Conservation (phyloP, 768 basidiomycete species). For the Exidia glandulosa region DNA sequence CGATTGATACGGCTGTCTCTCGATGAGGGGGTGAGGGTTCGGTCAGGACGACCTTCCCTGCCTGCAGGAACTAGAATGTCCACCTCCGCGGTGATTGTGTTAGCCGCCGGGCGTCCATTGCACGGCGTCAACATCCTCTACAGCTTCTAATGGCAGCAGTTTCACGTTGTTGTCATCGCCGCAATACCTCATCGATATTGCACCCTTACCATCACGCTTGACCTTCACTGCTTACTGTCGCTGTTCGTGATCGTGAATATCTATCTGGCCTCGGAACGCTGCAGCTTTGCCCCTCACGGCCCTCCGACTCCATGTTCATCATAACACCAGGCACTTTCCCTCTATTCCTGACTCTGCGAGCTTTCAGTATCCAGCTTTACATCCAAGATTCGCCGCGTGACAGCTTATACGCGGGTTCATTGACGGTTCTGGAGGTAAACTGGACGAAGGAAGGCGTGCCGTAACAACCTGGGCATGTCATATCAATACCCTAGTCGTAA, state of each 20-base stretch:
- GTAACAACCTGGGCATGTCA: no score
- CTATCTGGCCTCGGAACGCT: no score
- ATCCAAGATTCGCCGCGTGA: no score
- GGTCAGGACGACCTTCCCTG: neutral
- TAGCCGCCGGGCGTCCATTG: neutral
- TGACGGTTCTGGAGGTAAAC: no score
- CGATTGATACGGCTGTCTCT: neutral
- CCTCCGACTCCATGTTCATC: neutral
- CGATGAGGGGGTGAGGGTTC: neutral
- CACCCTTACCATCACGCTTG: no score
- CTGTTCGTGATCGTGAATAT: no score
- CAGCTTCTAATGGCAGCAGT: neutral
- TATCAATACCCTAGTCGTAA: no score
- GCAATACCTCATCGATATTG: no score
- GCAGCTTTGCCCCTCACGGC: neutral
- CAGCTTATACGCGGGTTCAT: no score
- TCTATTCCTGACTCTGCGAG: neutral
- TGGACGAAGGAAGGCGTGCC: neutral
- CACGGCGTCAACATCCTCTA: neutral
- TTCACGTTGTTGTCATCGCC: no score
- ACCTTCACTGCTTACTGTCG: no score
- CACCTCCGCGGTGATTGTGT: neutral
- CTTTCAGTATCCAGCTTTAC: neutral
- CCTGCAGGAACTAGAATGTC: neutral
- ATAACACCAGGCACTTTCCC: neutral